Evolutionary conservation across 495 filamentous ascomycete genomes (phyloP).

Genomic region (Gamarada debralockiae): DNA sequence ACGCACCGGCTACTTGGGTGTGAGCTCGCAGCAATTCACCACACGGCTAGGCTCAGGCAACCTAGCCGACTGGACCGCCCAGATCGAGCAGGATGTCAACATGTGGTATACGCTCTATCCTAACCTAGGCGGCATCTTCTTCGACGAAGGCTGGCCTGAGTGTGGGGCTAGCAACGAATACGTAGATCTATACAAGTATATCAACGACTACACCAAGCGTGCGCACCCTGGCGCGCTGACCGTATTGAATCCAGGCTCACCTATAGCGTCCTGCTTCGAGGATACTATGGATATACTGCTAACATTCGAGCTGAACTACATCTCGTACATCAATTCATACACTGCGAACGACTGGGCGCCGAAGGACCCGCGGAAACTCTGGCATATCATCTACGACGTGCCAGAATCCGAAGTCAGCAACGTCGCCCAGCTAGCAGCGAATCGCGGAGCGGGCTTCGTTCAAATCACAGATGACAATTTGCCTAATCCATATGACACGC

Average conservation of each 20-base stretch:
- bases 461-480: background rate
- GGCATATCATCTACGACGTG: slow-evolving; percentile 10
- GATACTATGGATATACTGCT: background rate
- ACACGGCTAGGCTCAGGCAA: slow-evolving; percentile 4
- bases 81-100: slow-evolving; percentile 10
- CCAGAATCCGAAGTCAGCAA: background rate
- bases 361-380: slow-evolving; percentile 1
- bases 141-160: slow-evolving; percentile 8
- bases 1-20: slow-evolving; percentile 3
- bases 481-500: slow-evolving; percentile 7
- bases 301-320: slow-evolving; percentile 4
- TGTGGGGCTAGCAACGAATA: slow-evolving; percentile 1
- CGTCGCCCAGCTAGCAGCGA: background rate
- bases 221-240: slow-evolving; percentile 4
- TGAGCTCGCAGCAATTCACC: slow-evolving; percentile 3
- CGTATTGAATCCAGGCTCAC: background rate
- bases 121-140: slow-evolving; percentile 7
- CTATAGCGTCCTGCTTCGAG: slow-evolving; percentile 1
- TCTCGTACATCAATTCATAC: background rate
- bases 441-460: slow-evolving; percentile 3
- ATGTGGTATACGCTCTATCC: slow-evolving; percentile 4
- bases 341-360: background rate
- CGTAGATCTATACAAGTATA: background rate
- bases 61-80: slow-evolving; percentile 5
- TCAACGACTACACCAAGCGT: slow-evolving; percentile 3